Evolutionary conservation across 2,329 filamentous ascomycete genomes (phyloP).

Genomic region (Ceratocystis alfenasii): DNA sequence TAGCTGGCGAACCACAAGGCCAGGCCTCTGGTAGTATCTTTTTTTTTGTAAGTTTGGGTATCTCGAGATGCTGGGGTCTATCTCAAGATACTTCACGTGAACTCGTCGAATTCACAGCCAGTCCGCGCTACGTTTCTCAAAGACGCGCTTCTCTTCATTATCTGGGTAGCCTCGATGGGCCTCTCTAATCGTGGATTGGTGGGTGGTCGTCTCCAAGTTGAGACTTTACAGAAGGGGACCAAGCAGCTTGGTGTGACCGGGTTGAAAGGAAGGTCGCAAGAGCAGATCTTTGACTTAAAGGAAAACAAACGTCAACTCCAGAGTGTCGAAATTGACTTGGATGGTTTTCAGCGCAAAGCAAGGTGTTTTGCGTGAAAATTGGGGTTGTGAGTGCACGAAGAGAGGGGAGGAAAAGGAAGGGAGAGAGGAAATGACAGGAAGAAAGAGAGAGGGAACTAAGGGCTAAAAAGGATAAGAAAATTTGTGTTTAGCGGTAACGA

Average conservation of each 20-base stretch:
- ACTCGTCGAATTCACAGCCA: conserved; percentile 23
- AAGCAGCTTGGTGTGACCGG: background rate
- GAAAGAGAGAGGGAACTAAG: background rate
- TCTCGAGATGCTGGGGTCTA: conserved; percentile 6
- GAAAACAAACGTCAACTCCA: background rate
- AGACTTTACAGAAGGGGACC: conserved; percentile 3
- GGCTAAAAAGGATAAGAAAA: background rate
- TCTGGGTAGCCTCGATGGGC: conserved; percentile 17
- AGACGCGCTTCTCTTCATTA: conserved; percentile 23
- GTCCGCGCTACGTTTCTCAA: conserved; percentile 23
- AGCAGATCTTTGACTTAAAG: background rate
- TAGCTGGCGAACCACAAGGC: background rate
- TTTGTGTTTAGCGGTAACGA: background rate
- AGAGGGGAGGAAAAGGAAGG: conserved; percentile 1
- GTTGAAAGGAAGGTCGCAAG: background rate
- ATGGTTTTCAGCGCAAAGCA: conserved; percentile 8
- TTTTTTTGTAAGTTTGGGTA: background rate
- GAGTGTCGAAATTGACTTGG: background rate
- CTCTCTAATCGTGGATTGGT: conserved; percentile 6
- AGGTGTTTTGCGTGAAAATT: conserved; percentile 2
- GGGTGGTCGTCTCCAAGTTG: conserved; percentile 4
- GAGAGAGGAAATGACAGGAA: background rate
- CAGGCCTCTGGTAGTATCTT: background rate
- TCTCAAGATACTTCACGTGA: conserved; percentile 21
- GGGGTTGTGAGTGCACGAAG: background rate